Conservation (phyloP, 192 early-diverging fungal genomes). For the Rhizophagus sp. region DNA sequence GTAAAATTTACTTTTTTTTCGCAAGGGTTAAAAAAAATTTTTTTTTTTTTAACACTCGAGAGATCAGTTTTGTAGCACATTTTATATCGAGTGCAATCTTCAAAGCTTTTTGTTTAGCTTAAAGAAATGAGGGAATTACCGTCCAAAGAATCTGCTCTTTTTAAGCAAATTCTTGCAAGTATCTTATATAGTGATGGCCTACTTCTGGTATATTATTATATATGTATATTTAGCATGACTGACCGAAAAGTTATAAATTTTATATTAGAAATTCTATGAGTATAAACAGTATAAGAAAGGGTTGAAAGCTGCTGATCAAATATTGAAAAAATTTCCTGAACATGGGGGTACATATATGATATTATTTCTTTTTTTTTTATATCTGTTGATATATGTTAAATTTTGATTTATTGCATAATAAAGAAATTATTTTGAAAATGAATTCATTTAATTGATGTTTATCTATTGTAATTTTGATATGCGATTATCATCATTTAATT, state of each 20-base stretch:
- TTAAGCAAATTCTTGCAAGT: constrained; percentile 72
- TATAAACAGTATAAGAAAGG: constrained; percentile 95
- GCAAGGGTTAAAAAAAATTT: too few relatives aligned
- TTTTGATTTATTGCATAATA: neutral
- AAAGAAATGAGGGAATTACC: constrained; percentile 59
- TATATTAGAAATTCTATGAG: constrained; percentile 86
- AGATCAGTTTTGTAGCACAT: too few relatives aligned
- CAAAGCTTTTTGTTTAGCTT: neutral
- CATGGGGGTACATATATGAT: constrained; percentile 72
- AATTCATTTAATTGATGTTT: neutral
- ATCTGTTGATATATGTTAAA: neutral
- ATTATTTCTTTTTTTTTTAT: neutral
- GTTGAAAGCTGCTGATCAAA: constrained; percentile 85
- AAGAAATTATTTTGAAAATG: neutral
- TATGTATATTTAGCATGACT: neutral
- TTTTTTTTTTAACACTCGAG: too few relatives aligned
- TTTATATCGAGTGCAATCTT: too few relatives aligned
- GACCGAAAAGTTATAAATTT: neutral
- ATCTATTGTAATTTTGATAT: neutral
- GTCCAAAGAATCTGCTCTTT: constrained; percentile 68
- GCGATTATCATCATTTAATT: constrained; percentile 3
- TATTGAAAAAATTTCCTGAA: constrained; percentile 90
- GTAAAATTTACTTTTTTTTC: too few relatives aligned
- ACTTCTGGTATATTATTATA: constrained; percentile 7
- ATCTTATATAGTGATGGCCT: neutral